Percentiles rank a stretch among this genome's conserved stretches.
Evolutionary conservation across 2,329 filamentous ascomycete genomes (phyloP).

Genomic region (Hypoxylon sp.): DNA sequence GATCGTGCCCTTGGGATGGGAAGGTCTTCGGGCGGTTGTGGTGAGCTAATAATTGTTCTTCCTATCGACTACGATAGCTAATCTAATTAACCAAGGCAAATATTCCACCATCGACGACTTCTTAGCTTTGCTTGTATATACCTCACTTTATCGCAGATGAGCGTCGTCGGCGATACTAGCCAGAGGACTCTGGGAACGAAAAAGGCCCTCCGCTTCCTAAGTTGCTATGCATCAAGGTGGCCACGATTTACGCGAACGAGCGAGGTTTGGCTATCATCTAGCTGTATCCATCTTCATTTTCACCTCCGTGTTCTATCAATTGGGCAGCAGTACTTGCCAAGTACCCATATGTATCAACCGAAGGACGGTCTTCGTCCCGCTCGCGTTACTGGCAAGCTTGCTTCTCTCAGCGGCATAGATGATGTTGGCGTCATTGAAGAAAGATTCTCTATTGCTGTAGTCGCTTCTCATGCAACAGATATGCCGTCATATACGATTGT

Average conservation of each 20-base stretch:
- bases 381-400: constrained; percentile 30
- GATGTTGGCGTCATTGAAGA: constrained; percentile 37
- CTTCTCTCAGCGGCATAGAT: constrained; percentile 28
- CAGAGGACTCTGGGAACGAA: constrained; percentile 32
- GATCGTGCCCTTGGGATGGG: constrained; percentile 37
- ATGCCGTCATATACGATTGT: constrained; percentile 39
- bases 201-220: constrained; percentile 33
- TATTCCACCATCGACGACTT: constrained; percentile 32
- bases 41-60: constrained; percentile 4
- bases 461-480: constrained; percentile 29
- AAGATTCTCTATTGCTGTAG: constrained; percentile 34
- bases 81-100: constrained; percentile 29
- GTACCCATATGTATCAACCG: not conserved
- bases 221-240: constrained; percentile 34
- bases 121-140: constrained; percentile 41
- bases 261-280: constrained; percentile 36
- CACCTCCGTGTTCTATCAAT: constrained; percentile 37
- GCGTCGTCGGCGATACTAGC: constrained; percentile 25
- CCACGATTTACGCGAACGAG: constrained; percentile 37
- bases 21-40: constrained; percentile 36
- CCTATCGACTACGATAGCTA: not conserved
- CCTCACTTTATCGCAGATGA: constrained; percentile 34
- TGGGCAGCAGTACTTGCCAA: constrained; percentile 25
- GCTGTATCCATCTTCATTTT: constrained; percentile 39
- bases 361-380: constrained; percentile 35